Percentiles rank a stretch among this genome's conserved stretches.
phyloP scores from a whole-genome alignment of 768 basidiomycete species.

The Vararia minispora region DNA sequence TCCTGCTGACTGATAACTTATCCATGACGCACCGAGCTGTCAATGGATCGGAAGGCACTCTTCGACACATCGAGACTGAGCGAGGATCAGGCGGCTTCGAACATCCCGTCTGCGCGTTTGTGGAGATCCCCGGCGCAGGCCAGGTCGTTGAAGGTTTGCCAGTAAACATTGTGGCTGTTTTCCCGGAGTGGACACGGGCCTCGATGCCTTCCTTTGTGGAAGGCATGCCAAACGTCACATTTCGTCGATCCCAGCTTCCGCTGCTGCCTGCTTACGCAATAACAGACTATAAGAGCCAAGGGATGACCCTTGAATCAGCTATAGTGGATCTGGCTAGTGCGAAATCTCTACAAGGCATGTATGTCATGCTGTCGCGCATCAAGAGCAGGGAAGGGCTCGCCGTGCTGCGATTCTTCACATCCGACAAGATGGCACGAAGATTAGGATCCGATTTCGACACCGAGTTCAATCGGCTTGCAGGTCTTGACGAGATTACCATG shows the following conservation, averaged over 20 bases:
- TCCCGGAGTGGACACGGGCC: too few relatives aligned
- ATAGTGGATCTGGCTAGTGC: not conserved
- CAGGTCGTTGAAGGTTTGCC: not conserved
- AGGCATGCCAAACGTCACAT: not conserved
- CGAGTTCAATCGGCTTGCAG: too few relatives aligned
- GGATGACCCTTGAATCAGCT: not conserved
- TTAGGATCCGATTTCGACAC: not conserved
- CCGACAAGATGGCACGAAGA: not conserved
- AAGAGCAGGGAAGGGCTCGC: not conserved
- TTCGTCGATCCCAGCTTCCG: not conserved
- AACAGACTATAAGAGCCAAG: conserved; percentile 2
- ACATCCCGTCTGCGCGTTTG: not conserved
- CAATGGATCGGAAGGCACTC: not conserved
- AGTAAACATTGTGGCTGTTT: not conserved
- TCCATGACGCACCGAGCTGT: not conserved
- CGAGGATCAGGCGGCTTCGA: not conserved
- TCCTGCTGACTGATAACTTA: not conserved
- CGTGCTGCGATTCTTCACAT: not conserved
- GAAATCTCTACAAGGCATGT: not conserved
- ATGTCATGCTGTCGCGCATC: conserved; percentile 1
- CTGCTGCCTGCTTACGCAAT: not conserved
- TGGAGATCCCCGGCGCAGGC: not conserved
- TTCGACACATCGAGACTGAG: not conserved
- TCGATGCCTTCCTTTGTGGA: not conserved
- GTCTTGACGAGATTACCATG: too few relatives aligned